Conservation (phyloP, 1,139 yeast species). For the Kurtzmaniella quercitrusa region DNA sequence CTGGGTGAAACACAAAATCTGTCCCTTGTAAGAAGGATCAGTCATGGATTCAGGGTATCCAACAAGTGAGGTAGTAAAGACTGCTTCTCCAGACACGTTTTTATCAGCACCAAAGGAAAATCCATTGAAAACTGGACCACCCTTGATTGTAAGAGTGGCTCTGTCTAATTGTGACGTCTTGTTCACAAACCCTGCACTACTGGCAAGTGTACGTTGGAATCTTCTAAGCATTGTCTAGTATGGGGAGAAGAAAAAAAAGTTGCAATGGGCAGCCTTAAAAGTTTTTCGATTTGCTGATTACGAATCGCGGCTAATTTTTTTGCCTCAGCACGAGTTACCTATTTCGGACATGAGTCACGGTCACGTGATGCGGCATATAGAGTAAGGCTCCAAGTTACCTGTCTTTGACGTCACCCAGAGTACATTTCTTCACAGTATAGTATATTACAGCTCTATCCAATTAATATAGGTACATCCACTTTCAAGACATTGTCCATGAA, state of each 20-base stretch:
- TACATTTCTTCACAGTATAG: too few species aligned
- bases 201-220: constrained; percentile 31
- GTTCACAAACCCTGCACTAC: constrained; percentile 30
- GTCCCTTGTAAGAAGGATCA: constrained; percentile 95
- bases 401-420: not conserved
- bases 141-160: constrained; percentile 86
- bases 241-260: constrained; percentile 1
- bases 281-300: constrained; percentile 19
- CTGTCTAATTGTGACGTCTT: constrained; percentile 54
- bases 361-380: constrained; percentile 4
- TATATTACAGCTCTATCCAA: constrained; percentile 22
- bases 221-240: constrained; percentile 11
- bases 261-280: constrained; percentile 5
- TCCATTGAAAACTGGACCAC: constrained; percentile 92
- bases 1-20: constrained; percentile 92
- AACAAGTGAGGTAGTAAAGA: constrained; percentile 92
- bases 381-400: too few species aligned
- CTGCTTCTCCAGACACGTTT: constrained; percentile 93
- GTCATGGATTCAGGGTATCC: constrained; percentile 99
- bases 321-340: constrained; percentile 20
- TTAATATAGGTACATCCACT: constrained; percentile 39
- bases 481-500: constrained; percentile 31
- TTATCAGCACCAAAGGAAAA: constrained; percentile 92
- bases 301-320: constrained; percentile 37
- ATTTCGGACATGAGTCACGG: constrained; percentile 19